Evolutionary conservation across 2,329 filamentous ascomycete genomes (phyloP), one percentile per base, ranked within the genome.

Genomic region (Aurifilum marmelostoma): DNA sequence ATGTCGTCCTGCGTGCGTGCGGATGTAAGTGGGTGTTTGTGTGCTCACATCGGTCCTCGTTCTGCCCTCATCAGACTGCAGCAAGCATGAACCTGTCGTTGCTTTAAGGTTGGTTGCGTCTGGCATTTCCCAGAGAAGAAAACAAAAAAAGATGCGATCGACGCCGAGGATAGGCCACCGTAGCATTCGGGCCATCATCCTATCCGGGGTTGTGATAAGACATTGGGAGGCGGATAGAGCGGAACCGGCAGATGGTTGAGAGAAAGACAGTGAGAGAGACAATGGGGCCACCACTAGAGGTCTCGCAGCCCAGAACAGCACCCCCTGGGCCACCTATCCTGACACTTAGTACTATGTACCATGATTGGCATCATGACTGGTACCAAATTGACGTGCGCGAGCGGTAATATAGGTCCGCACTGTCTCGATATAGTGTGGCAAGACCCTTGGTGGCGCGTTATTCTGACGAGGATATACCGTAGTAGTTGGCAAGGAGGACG

Each of bases 61-160:
- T 27, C 3, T 34, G 8, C 27, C 54, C 12, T 27, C 54, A 18
- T 21, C 11, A 29, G 9, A 9, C 18, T 37, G 56, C 16, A 11
- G 29, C 56, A 24, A n/a, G 34, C 8, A 34, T 54, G 7, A 24
- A 56, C 6, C 50, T 41, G 47, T 56, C 47, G 63, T 65, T 29
- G 63, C 41, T 65, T 67, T 69, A 67, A 60, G 63, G 68, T 67
- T 69, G 65, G 50, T 67, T 54, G 52, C 37, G 37, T 43, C 61
- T 69, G 68, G 68, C 65, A 4, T 8, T 62, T 54, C 68, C 61
- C 67, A 69, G 52, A 56, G 52, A 14, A 18, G 63, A 8, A 34
- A 34, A 60, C 61, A 34, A 52, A 60, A 34, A 52, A 60, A 65
- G 68, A 67, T 67, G 68, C 60, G 68, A 69, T 69, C 68, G 65